Evolutionary conservation across 2,329 filamentous ascomycete genomes (phyloP), one percentile per base, ranked within the genome.

Genomic region (Claviceps sorghi): DNA sequence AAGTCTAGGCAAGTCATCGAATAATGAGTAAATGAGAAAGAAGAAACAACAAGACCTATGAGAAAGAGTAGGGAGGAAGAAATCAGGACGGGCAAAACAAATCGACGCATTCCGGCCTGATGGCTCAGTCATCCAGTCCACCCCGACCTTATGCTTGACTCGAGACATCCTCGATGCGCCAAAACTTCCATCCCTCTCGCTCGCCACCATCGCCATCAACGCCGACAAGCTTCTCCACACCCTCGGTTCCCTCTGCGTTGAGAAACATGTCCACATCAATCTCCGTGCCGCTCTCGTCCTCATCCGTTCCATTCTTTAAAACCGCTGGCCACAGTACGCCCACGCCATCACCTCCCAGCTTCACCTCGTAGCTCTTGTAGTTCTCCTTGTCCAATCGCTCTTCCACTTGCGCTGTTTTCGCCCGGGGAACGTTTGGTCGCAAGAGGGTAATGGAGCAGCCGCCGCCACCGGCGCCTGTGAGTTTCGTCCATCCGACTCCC

Each of bases 251-350:
- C 51, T 88, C 79, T 0, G 88, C 93, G 52, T 83, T 86, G 52
- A 97, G 74, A 65, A 98, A 81, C 54, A 74, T 75, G 54, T 96
- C 88, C 61, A 91, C 77, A 60, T 95, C 87, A 61, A 98, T 97
- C 69, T 96, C 90, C 71, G 93, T 88, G 26, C 88, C 88, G 36
- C 88, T 88, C 57, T 88, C 80, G 58, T 88, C 84, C 61, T 88
- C 84, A 40, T 84, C 82, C n/a, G 78, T 80, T 6, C 85, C 87
- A 55, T 94, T 95, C 65, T 88, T 87, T 29, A 96, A 72, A 0
- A 96, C 84, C 0, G 93, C 93, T 1, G 93, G 93, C 82, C 87
- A 95, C 4, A 98, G 76, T 1, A 98, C 88, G 40, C 93, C 93
- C 1, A 98, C 88, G 13, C 93, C 93, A 61, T 96, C 88, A 41